A percentile compares a stretch with the other conserved stretches of the same genome.
These are phyloP conservation scores for Barnettozyma vustinii DNA, from an alignment of 805 yeast genomes.

Conservation along the genomic window DNA sequence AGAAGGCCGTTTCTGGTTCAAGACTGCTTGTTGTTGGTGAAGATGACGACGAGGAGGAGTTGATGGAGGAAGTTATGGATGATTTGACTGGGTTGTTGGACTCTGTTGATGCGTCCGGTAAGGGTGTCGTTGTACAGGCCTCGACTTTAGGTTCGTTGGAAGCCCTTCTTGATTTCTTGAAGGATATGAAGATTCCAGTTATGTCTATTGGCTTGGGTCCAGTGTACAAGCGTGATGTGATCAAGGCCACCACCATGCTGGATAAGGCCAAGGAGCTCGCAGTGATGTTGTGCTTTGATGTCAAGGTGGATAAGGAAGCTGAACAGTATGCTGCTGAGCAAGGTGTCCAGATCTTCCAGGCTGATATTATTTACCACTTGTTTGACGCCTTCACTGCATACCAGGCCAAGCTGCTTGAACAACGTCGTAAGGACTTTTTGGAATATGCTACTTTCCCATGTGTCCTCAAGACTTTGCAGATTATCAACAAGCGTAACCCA, in stretches of 20 bases:
- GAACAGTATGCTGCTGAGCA: conserved; percentile 96
- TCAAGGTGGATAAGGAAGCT: conserved; percentile 94
- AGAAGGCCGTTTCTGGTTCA: conserved; percentile 99
- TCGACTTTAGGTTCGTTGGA: conserved; percentile 97
- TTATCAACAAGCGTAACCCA: conserved; percentile 97
- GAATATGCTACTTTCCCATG: conserved; percentile 93
- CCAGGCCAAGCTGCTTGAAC: conserved; percentile 82
- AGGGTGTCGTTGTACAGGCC: conserved; percentile 98
- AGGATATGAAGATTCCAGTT: conserved; percentile 98
- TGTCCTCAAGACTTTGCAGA: conserved; percentile 89
- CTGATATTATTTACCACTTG: conserved; percentile 93
- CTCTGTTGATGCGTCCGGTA: conserved; percentile 90
- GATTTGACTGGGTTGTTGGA: conserved; percentile 92
- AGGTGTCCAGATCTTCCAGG: conserved; percentile 86
- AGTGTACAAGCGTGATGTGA: conserved; percentile 94
- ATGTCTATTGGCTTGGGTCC: conserved; percentile 99
- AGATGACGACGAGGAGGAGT: conserved; percentile 95
- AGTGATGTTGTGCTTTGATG: conserved; percentile 98
- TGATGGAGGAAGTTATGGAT: conserved; percentile 98
- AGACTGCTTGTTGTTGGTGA: conserved; percentile 91
- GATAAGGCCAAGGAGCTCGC: conserved; percentile 95
- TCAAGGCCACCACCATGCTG: conserved; percentile 95
- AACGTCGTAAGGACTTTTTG: conserved; percentile 82
- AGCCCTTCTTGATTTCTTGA: conserved; percentile 93
- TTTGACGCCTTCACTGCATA: conserved; percentile 92